Conservation (phyloP, 2,329 filamentous ascomycete genomes). For the Fusarium sp. region DNA sequence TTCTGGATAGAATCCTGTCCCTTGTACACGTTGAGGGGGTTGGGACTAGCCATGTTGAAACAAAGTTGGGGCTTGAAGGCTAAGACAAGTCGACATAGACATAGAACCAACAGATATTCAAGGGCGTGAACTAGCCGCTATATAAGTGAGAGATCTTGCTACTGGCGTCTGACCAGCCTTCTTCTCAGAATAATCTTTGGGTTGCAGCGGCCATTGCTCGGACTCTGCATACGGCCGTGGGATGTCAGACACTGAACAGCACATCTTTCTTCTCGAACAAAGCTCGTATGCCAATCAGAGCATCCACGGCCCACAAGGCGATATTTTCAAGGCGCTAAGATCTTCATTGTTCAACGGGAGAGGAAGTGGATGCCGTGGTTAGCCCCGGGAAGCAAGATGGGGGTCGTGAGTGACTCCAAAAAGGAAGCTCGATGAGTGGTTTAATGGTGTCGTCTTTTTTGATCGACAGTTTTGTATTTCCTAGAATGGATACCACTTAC, state of each 20-base stretch:
- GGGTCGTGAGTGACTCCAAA: neutral
- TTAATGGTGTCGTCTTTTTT: neutral
- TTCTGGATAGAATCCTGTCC: conserved; percentile 70
- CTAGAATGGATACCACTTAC: neutral
- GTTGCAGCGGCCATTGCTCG: conserved; percentile 13
- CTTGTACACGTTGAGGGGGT: conserved; percentile 68
- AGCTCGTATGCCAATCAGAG: conserved; percentile 12
- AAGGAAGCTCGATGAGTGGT: neutral
- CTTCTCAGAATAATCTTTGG: neutral
- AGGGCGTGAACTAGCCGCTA: neutral
- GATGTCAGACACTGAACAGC: conserved; percentile 17
- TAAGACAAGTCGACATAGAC: neutral
- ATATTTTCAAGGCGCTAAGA: neutral
- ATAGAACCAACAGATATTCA: neutral
- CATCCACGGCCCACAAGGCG: neutral
- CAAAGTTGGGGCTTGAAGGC: conserved; percentile 1
- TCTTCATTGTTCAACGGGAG: conserved; percentile 7
- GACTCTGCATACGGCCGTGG: conserved; percentile 10
- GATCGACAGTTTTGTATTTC: conserved; percentile 1
- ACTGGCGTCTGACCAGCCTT: neutral
- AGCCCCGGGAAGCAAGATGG: conserved; percentile 1
- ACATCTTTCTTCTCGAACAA: neutral
- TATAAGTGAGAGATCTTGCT: neutral
- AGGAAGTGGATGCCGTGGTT: neutral
- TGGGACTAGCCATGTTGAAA: conserved; percentile 45